Conservation (phyloP, 805 yeast species). For the Candida andamanensis region DNA sequence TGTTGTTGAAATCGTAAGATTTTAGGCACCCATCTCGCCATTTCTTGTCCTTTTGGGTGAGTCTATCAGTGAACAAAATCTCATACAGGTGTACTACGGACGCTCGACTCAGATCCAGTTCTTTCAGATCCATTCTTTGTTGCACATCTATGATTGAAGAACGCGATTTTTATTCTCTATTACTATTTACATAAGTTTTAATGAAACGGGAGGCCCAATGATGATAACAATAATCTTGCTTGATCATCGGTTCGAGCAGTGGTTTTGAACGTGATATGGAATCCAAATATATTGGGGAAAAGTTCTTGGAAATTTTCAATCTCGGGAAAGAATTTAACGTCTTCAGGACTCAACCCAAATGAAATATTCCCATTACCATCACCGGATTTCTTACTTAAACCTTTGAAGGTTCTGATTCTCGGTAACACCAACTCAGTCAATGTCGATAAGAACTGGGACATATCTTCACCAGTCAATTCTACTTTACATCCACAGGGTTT, state of each 20-base stretch:
- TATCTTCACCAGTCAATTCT: conserved; percentile 69
- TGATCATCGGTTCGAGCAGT: conserved; percentile 86
- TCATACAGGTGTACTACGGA: conserved; percentile 42
- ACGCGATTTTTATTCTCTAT: not conserved
- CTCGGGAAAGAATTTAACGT: conserved; percentile 85
- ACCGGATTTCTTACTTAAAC: conserved; percentile 72
- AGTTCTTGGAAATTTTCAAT: conserved; percentile 84
- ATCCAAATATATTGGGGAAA: conserved; percentile 83
- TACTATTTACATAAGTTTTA: conserved; percentile 4
- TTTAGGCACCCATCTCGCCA: conserved; percentile 50
- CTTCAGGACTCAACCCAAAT: conserved; percentile 75
- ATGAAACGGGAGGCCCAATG: conserved; percentile 73
- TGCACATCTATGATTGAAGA: too few relatives aligned
- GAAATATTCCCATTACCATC: conserved; percentile 82
- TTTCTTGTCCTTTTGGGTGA: conserved; percentile 41
- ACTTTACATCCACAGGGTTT: conserved; percentile 89
- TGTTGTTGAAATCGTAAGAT: conserved; percentile 44
- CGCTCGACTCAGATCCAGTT: not conserved
- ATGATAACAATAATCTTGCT: conserved; percentile 80
- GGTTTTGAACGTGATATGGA: conserved; percentile 81
- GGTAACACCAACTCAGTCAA: conserved; percentile 91
- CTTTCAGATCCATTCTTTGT: not conserved
- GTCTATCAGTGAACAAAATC: conserved; percentile 43
- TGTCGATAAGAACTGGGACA: conserved; percentile 81
- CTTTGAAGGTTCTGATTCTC: conserved; percentile 80